Base-by-base conservation (phyloP, 2,329 filamentous ascomycete species). In the Zalaria sp. region DNA sequence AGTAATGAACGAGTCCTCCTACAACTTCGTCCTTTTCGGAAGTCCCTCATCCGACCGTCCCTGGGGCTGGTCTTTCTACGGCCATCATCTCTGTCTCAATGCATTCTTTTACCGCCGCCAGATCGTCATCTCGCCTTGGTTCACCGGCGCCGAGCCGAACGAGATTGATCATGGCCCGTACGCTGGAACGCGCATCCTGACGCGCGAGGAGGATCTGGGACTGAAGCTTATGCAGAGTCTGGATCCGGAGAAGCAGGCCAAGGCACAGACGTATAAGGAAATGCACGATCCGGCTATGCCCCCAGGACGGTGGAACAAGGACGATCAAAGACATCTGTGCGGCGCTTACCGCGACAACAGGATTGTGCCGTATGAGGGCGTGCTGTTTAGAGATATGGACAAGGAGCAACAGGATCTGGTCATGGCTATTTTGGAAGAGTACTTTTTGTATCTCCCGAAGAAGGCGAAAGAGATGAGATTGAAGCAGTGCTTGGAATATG, bases 141-240 rank as follows among this genome's bases (percentile, higher is more conserved):
- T 89, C 59, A 85, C 81, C 0, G 83, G 83, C 42, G 83, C 83
- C 0, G 83, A 89, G 59, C 83, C 83, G 0, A 86, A 88, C 51
- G 53, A 78, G 31, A 82, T 87, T 50, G 82, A 87, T 48, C 58
- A 60, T 0, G 81, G 81, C 0, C 71, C 70, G 0, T 69, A 76
- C 56, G 61, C 62, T 1, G 82, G 81, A 5, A 83, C 77, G 0
- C 64, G 72, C 3, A 83, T 87, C 42, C 60, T 87, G 29, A 66
- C 79, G 34, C 62, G 61, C 5, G 81, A 87, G 53, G 81, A 82
- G 38, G 57, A 59, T 2, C 57, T 83, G 0, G 81, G 81, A 0
- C 57, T 86, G n/a, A 52, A 66, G 47, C 67, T 87, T 1, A 86
- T 87, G 81, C 79, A 82, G 53, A 71, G 66, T 26, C 64, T 84